A percentile compares a stretch with the other conserved stretches of the same genome.
Conservation (phyloP, 1,139 yeast species). For the Neolecta irregularis region DNA sequence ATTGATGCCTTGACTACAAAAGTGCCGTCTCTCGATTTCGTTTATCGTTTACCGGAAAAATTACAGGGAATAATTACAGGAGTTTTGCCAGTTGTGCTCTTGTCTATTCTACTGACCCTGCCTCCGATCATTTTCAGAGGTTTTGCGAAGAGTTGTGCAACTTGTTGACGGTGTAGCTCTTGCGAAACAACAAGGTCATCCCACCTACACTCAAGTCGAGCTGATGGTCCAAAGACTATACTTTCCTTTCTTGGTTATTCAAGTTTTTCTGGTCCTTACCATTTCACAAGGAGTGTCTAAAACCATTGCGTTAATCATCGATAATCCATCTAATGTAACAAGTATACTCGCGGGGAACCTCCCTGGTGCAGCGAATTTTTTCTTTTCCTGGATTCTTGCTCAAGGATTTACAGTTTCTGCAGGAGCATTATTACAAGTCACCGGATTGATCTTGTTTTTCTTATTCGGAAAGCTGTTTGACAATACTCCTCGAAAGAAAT, state of each 20-base stretch:
- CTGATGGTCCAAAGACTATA: constrained; percentile 71
- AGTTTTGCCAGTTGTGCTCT: constrained; percentile 65
- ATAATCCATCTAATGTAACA: constrained; percentile 52
- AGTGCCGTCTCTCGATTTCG: constrained; percentile 54
- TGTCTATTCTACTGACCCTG: constrained; percentile 69
- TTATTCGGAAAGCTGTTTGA: constrained; percentile 57
- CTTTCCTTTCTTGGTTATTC: constrained; percentile 78
- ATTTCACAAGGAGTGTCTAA: constrained; percentile 69
- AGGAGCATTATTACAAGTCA: constrained; percentile 65
- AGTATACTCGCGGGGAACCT: constrained; percentile 49
- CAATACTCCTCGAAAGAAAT: constrained; percentile 73
- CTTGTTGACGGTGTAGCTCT: background rate
- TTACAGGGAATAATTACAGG: constrained; percentile 75
- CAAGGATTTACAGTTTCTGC: constrained; percentile 78
- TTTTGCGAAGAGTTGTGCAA: constrained; percentile 37
- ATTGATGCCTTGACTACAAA: constrained; percentile 53
- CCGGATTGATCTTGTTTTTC: constrained; percentile 53
- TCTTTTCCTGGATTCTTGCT: constrained; percentile 47
- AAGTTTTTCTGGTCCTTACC: constrained; percentile 69
- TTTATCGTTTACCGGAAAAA: constrained; percentile 48
- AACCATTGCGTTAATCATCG: constrained; percentile 50
- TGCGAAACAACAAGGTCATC: constrained; percentile 40
- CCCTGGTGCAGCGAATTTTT: constrained; percentile 84
- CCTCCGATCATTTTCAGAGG: constrained; percentile 65
- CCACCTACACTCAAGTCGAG: constrained; percentile 59